Percentiles rank a stretch among this genome's conserved stretches.
phyloP scores from a whole-genome alignment of 1,284 basidiomycete species.

The Inonotus hispidus region DNA sequence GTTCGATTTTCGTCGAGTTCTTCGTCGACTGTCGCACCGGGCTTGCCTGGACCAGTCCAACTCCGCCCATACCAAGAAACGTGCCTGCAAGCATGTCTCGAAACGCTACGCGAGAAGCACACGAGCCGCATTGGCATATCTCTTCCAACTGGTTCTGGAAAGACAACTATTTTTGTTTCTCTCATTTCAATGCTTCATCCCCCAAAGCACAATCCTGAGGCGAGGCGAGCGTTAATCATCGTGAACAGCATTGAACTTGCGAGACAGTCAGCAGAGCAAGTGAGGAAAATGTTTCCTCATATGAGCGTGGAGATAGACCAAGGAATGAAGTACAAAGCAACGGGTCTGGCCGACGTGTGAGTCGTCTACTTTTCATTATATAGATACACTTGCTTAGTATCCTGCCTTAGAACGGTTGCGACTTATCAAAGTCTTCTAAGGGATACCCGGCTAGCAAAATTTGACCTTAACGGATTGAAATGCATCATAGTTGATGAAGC shows the following conservation, averaged over 20 bases:
- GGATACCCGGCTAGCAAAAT: slow-evolving; percentile 69
- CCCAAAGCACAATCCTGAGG: slow-evolving; percentile 37
- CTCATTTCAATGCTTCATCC: slow-evolving; percentile 59
- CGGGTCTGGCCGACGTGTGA: slow-evolving; percentile 82
- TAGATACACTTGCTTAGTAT: neutral
- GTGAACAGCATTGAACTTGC: slow-evolving; percentile 90
- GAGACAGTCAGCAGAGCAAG: slow-evolving; percentile 77
- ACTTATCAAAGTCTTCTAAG: slow-evolving; percentile 87
- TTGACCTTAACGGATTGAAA: slow-evolving; percentile 67
- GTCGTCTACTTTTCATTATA: slow-evolving; percentile 24
- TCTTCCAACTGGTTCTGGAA: slow-evolving; percentile 88
- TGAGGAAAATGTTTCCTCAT: slow-evolving; percentile 60
- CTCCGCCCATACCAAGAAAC: slow-evolving; percentile 89
- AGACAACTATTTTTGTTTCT: slow-evolving; percentile 88
- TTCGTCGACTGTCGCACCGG: neutral
- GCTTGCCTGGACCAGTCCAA: slow-evolving; percentile 22
- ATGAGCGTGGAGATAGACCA: slow-evolving; percentile 92
- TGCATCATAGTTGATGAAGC: slow-evolving; percentile 91
- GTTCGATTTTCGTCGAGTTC: neutral
- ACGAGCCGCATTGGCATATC: slow-evolving; percentile 84
- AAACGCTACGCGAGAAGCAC: slow-evolving; percentile 57
- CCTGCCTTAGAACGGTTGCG: slow-evolving; percentile 68
- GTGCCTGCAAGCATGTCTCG: slow-evolving; percentile 77
- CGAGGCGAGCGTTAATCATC: slow-evolving; percentile 68
- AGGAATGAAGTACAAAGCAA: slow-evolving; percentile 68